A percentile compares a stretch with the other conserved stretches of the same genome.
Evolutionary conservation across 345 rosid species (phyloP).

Genomic region (Lumnitzera racemosa): DNA sequence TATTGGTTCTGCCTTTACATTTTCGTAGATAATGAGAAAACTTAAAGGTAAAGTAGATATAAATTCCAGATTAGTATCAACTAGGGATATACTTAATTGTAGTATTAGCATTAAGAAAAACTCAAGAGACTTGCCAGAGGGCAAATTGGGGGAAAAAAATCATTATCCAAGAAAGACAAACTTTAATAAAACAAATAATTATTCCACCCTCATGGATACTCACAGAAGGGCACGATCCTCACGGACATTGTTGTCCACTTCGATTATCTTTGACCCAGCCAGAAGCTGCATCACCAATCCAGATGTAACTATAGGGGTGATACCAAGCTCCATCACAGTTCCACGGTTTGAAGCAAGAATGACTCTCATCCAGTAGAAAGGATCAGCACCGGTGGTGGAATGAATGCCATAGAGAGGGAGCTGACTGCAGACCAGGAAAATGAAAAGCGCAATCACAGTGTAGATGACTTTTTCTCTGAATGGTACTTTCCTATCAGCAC

Average conservation of each 20-base stretch:
- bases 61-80: no score
- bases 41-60: no score
- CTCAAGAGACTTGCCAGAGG: no score
- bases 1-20: no score
- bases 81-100: no score
- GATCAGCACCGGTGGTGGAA: conserved; percentile 70
- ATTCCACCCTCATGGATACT: conserved; percentile 11
- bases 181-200: neutral
- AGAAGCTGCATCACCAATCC: conserved; percentile 73
- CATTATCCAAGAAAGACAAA: no score
- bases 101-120: no score
- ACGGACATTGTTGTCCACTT: conserved; percentile 71
- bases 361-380: conserved; percentile 78
- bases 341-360: conserved; percentile 74
- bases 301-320: conserved; percentile 75
- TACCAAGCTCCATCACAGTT: conserved; percentile 82
- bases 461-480: conserved; percentile 74
- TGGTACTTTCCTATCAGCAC: conserved; percentile 65
- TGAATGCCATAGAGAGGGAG: conserved; percentile 71
- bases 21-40: no score
- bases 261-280: conserved; percentile 70
- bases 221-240: conserved; percentile 76
- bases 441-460: conserved; percentile 69
- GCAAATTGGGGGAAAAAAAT: no score
- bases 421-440: conserved; percentile 71